A percentile compares a stretch with the other conserved stretches of the same genome.
phyloP scores from a whole-genome alignment of 257 asterid species.

The Catharanthus roseus region DNA sequence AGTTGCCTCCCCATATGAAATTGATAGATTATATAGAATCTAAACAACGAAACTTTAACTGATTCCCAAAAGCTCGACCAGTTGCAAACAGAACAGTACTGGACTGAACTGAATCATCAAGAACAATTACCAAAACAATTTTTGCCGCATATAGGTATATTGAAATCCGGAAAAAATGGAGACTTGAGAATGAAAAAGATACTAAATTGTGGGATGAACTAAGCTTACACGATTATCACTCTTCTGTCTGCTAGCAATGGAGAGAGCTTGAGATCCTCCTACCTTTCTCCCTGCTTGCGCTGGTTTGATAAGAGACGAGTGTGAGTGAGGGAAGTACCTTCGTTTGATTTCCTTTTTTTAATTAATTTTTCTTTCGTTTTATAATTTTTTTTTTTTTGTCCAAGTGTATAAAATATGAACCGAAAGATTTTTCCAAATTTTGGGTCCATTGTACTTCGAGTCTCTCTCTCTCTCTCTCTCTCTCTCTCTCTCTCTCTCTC shows the following conservation, averaged over 20 bases:
- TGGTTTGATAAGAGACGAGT: not conserved
- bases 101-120: not conserved
- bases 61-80: not conserved
- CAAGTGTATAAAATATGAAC: too few species aligned
- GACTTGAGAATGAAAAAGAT: not conserved
- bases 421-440: not conserved
- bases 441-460: not conserved
- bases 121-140: not conserved
- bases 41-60: not conserved
- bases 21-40: not conserved
- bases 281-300: not conserved
- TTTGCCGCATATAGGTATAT: too few species aligned
- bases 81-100: too few species aligned
- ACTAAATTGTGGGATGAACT: too few species aligned
- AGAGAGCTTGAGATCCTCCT: not conserved
- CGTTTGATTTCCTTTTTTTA: too few species aligned
- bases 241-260: too few species aligned
- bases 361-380: too few species aligned
- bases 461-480: too few species aligned
- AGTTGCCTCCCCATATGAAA: not conserved
- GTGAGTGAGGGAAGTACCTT: not conserved
- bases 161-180: not conserved
- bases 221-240: slow-evolving; percentile 2
- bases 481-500: too few species aligned
- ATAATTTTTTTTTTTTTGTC: too few species aligned